Percentiles rank a stretch among this genome's conserved stretches.
phyloP scores from a whole-genome alignment of 2,329 filamentous ascomycete species.

The Xylariaceae sp. region DNA sequence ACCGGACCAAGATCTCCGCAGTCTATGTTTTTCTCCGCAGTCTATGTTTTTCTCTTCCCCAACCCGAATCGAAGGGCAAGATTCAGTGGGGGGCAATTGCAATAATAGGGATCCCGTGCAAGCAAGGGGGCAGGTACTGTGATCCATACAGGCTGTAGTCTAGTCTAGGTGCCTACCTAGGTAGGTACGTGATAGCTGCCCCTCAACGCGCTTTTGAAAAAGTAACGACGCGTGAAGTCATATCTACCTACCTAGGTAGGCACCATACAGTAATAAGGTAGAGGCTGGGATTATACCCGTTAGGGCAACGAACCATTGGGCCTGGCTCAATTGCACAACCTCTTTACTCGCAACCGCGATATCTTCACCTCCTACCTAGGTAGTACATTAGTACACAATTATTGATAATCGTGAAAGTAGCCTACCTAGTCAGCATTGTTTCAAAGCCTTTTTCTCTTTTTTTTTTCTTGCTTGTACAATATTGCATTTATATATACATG shows the following conservation, averaged over 20 bases:
- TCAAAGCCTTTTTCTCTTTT: slow-evolving; percentile 1
- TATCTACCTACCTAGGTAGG: not conserved
- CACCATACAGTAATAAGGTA: not conserved
- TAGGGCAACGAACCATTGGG: not conserved
- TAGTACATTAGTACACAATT: no score
- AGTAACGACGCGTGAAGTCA: slow-evolving; percentile 25
- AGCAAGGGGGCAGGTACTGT: no score
- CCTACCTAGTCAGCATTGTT: not conserved
- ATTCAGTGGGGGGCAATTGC: no score
- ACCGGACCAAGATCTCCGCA: slow-evolving; percentile 17
- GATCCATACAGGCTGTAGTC: no score
- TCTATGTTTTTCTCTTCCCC: not conserved
- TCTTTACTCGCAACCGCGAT: no score
- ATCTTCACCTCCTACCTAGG: no score
- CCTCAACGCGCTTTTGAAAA: slow-evolving; percentile 30
- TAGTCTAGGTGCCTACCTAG: no score
- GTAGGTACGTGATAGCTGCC: no score
- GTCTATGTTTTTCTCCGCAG: not conserved
- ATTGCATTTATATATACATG: slow-evolving; percentile 37
- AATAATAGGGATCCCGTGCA: no score
- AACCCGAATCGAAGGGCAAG: no score
- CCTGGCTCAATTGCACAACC: no score
- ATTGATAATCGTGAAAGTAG: no score
- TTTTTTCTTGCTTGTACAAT: slow-evolving; percentile 16
- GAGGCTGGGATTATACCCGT: not conserved